These are phyloP conservation scores for Metschnikowia bowlesiae DNA, from an alignment of 805 yeast species.

Conservation along the genomic window DNA sequence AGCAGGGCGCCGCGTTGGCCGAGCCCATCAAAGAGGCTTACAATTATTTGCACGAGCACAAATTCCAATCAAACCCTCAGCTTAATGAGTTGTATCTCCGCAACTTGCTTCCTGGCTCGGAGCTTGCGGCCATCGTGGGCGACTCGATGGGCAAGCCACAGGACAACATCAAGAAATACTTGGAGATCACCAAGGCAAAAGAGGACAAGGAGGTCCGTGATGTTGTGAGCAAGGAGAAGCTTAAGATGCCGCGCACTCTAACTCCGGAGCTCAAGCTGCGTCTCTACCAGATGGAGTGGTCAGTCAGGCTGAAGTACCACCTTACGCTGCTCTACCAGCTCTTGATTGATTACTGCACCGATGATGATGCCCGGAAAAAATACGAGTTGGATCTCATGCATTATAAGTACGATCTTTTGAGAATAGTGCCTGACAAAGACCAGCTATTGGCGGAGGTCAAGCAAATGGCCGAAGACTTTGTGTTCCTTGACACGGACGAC, in stretches of 20 bases:
- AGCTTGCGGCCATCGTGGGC: conserved; percentile 50
- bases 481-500: conserved; percentile 58
- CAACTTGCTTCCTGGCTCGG: conserved; percentile 52
- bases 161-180: conserved; percentile 41
- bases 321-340: conserved; percentile 51
- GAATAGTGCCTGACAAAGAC: conserved; percentile 49
- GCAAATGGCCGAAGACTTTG: conserved; percentile 66
- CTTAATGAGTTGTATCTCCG: conserved; percentile 47
- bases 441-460: conserved; percentile 39
- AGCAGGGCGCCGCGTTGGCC: conserved; percentile 42
- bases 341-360: conserved; percentile 53
- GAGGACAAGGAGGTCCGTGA: conserved; percentile 43
- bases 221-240: conserved; percentile 42
- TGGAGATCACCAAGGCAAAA: conserved; percentile 33
- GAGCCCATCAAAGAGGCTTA: conserved; percentile 48
- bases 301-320: conserved; percentile 45
- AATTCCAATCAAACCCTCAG: conserved; percentile 23
- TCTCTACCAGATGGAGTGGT: conserved; percentile 42
- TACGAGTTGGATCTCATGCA: conserved; percentile 59
- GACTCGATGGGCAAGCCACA: conserved; percentile 41
- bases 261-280: conserved; percentile 36
- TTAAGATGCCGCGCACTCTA: conserved; percentile 43
- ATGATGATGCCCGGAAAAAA: conserved; percentile 54
- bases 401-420: conserved; percentile 52
- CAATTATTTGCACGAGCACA: conserved; percentile 38